These are phyloP conservation scores for Aureobasidium lini DNA, from an alignment of 2,329 filamentous ascomycete genomes.

Conservation along the genomic window DNA sequence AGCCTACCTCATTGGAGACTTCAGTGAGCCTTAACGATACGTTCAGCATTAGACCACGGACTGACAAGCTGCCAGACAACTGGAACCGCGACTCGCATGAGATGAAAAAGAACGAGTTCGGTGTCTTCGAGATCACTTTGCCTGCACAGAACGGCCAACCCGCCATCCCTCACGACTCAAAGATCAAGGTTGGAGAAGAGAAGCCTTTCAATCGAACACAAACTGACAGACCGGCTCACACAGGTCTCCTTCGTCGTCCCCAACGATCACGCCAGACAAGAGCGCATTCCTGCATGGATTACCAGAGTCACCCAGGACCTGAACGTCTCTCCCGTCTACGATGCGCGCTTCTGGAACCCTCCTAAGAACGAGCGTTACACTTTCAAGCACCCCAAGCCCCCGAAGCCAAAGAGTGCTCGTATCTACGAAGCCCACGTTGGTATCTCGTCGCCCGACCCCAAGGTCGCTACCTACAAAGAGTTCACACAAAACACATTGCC, in stretches of 20 bases:
- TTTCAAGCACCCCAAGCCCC: constrained; percentile 76
- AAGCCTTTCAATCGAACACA: not conserved
- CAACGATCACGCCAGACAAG: constrained; percentile 65
- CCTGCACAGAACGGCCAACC: constrained; percentile 66
- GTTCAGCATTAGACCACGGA: not conserved
- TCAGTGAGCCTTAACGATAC: constrained; percentile 55
- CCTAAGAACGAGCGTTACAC: constrained; percentile 66
- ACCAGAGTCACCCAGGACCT: constrained; percentile 94
- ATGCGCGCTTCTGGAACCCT: constrained; percentile 96
- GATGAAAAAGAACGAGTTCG: constrained; percentile 80
- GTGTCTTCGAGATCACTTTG: constrained; percentile 77
- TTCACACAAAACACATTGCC: constrained; percentile 90
- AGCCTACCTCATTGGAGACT: constrained; percentile 86
- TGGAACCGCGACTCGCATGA: constrained; percentile 79
- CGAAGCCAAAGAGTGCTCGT: constrained; percentile 76
- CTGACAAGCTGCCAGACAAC: constrained; percentile 49
- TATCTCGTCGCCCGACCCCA: constrained; percentile 84
- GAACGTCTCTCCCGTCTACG: constrained; percentile 81
- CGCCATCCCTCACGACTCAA: constrained; percentile 85
- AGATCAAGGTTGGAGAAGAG: constrained; percentile 66
- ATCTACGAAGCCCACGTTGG: constrained; percentile 99
- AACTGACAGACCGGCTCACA: not conserved
- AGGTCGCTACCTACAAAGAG: constrained; percentile 92
- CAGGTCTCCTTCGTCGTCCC: constrained; percentile 63
- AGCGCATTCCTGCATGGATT: constrained; percentile 93